Evolutionary conservation across 495 filamentous ascomycete genomes (phyloP).

Genomic region (Xylaria nigripes): DNA sequence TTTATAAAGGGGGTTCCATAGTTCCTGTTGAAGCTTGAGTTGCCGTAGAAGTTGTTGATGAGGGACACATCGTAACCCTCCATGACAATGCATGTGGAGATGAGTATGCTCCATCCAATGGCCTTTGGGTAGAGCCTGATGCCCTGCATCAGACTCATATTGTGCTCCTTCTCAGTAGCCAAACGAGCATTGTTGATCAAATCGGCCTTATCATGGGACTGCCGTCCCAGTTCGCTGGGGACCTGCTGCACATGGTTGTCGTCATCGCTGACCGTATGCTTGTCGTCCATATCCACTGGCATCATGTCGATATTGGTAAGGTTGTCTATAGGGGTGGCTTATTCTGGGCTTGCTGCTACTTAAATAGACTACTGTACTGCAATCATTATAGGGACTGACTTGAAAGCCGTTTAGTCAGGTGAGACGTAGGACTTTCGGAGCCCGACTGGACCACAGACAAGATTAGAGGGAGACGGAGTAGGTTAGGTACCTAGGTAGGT

Average conservation of each 20-base stretch:
- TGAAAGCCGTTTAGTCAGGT: too few species aligned
- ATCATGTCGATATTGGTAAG: not conserved
- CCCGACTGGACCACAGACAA: too few species aligned
- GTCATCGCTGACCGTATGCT: conserved; percentile 7
- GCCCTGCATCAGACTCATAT: conserved; percentile 46
- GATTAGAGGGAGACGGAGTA: too few species aligned
- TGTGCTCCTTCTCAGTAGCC: conserved; percentile 47
- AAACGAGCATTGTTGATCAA: conserved; percentile 38
- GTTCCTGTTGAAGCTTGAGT: conserved; percentile 57
- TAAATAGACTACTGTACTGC: too few species aligned
- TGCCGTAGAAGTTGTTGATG: conserved; percentile 52
- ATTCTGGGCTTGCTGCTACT: too few species aligned
- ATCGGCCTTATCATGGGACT: conserved; percentile 25
- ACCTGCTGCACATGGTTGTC: conserved; percentile 3
- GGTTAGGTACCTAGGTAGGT: not conserved
- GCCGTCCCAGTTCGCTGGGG: conserved; percentile 7
- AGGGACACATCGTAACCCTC: conserved; percentile 56
- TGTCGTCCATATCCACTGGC: conserved; percentile 4
- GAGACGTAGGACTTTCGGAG: too few species aligned
- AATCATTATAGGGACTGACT: too few species aligned
- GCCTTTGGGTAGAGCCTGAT: conserved; percentile 49
- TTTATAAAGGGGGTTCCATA: conserved; percentile 49
- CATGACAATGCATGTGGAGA: conserved; percentile 57
- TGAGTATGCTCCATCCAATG: conserved; percentile 51
- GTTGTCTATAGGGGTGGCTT: not conserved